Conservation (phyloP, 78 protist genomes). For the Capsaspora owczarzaki region DNA sequence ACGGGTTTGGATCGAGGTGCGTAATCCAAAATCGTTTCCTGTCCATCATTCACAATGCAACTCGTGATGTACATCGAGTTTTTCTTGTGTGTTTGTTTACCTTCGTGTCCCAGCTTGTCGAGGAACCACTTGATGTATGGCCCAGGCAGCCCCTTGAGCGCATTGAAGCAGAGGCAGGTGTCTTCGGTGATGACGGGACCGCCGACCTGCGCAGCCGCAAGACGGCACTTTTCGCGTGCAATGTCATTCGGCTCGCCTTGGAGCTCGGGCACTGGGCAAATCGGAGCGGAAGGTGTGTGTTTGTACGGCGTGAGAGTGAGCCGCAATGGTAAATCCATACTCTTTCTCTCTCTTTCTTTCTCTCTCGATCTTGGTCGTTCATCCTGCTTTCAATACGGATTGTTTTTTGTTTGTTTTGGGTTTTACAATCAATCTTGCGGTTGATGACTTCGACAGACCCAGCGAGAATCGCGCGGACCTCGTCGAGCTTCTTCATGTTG, state of each 20-base stretch:
- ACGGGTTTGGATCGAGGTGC: too few relatives aligned
- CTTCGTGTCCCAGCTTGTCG: conserved; percentile 78
- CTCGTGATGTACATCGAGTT: too few relatives aligned
- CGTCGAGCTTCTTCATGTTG: conserved; percentile 84
- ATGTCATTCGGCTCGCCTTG: conserved; percentile 92
- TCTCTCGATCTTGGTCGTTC: background rate
- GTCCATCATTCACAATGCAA: too few relatives aligned
- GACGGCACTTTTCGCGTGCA: conserved; percentile 57
- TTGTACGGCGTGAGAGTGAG: background rate
- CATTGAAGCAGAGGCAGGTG: conserved; percentile 92
- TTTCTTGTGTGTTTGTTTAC: too few relatives aligned
- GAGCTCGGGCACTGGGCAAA: conserved; percentile 77
- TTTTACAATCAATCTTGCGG: conserved; percentile 66
- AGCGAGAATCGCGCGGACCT: conserved; percentile 67
- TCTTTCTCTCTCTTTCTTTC: background rate
- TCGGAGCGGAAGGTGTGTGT: too few relatives aligned
- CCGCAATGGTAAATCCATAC: background rate
- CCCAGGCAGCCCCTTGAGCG: conserved; percentile 90
- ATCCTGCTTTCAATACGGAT: background rate
- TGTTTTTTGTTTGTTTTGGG: background rate
- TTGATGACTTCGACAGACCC: conserved; percentile 7
- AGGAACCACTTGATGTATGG: conserved; percentile 94
- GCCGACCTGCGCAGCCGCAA: conserved; percentile 65
- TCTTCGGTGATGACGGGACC: conserved; percentile 91
- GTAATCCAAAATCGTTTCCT: too few relatives aligned